Evolutionary conservation across 164 flowering plant genomes (phyloP).

Genomic region (Kalanchoe fedtschenkoi): DNA sequence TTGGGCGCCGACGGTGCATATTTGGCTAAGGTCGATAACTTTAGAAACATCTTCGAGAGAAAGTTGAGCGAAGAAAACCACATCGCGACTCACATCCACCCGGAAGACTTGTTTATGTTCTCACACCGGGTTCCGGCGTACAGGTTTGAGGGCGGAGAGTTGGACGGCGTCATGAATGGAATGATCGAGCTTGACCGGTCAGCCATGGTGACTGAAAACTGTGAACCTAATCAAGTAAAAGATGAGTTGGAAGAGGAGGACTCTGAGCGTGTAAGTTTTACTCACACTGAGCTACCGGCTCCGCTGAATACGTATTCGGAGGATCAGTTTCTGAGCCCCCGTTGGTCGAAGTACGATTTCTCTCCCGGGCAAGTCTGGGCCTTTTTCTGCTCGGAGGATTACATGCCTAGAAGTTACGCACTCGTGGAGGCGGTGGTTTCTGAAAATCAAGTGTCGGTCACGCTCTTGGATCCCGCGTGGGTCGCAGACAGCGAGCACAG

Average conservation of each 20-base stretch:
- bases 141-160: constrained; percentile 22
- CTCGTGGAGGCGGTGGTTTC: constrained; percentile 23
- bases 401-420: constrained; percentile 36
- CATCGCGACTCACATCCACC: constrained; percentile 16
- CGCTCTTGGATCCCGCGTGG: constrained; percentile 30
- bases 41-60: constrained; percentile 21
- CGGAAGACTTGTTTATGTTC: constrained; percentile 22
- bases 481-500: constrained; percentile 16
- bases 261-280: constrained; percentile 4
- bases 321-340: not conserved
- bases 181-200: constrained; percentile 31
- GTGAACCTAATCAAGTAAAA: not conserved
- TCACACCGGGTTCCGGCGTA: constrained; percentile 34
- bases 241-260: not conserved
- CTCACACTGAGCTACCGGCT: not conserved
- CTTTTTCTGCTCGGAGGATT: constrained; percentile 24
- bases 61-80: constrained; percentile 12
- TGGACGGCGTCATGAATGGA: constrained; percentile 16
- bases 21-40: constrained; percentile 25
- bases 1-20: constrained; percentile 14
- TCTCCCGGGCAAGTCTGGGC: constrained; percentile 39
- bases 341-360: constrained; percentile 21
- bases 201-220: constrained; percentile 17
- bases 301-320: constrained; percentile 4
- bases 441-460: constrained; percentile 19